These are phyloP conservation scores for Ascoidea rubescens DNA, from an alignment of 805 yeast genomes.

Conservation along the genomic window DNA sequence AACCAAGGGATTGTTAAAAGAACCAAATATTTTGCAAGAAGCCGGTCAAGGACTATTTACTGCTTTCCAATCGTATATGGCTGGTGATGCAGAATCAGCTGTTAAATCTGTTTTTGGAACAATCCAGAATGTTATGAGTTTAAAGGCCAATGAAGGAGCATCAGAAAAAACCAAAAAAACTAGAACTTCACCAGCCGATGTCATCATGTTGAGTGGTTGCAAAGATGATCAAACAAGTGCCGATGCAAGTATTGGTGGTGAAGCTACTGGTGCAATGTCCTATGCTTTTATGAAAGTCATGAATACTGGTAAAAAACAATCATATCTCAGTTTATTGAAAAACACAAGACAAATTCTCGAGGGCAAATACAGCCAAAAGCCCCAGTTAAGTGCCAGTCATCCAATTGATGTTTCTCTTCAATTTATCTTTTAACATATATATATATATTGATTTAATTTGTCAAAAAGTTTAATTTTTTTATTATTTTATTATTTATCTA, in stretches of 20 bases:
- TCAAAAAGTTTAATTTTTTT: too few relatives aligned
- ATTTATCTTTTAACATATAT: slow-evolving; percentile 39
- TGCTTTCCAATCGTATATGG: slow-evolving; percentile 45
- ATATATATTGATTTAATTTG: slow-evolving; percentile 34
- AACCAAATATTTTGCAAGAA: slow-evolving; percentile 65
- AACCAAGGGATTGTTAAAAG: slow-evolving; percentile 72
- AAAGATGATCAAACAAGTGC: slow-evolving; percentile 79
- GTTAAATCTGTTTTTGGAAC: slow-evolving; percentile 25
- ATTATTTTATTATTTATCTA: too few relatives aligned
- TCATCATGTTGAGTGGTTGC: slow-evolving; percentile 65
- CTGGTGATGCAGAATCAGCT: slow-evolving; percentile 37
- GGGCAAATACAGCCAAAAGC: slow-evolving; percentile 64
- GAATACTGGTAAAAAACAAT: slow-evolving; percentile 45
- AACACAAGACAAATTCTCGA: slow-evolving; percentile 51
- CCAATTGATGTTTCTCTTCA: slow-evolving; percentile 43
- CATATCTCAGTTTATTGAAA: slow-evolving; percentile 55
- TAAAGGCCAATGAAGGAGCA: slow-evolving; percentile 2
- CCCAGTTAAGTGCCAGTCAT: slow-evolving; percentile 70
- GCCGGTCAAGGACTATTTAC: slow-evolving; percentile 54
- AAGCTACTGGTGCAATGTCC: slow-evolving; percentile 75
- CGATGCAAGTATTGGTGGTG: slow-evolving; percentile 61
- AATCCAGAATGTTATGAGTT: slow-evolving; percentile 22
- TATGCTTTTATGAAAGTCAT: slow-evolving; percentile 61
- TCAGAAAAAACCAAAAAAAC: slow-evolving; percentile 25
- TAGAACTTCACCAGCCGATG: slow-evolving; percentile 64